Percentiles rank a stretch among this genome's conserved stretches.
Conservation (phyloP, 2,329 filamentous ascomycete genomes). For the Trematosphaeria pertusa region DNA sequence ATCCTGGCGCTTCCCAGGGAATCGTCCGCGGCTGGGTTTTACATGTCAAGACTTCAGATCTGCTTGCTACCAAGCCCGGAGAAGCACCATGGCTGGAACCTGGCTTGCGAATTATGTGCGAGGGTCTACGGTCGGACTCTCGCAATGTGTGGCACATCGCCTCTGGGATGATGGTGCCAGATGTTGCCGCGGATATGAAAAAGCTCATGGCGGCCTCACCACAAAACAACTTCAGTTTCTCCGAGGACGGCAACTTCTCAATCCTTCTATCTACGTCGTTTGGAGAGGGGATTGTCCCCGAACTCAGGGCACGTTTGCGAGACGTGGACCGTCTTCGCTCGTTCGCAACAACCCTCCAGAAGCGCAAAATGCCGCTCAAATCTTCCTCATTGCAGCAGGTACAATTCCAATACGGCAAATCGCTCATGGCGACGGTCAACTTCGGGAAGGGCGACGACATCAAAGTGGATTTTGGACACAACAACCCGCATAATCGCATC, state of each 20-base stretch:
- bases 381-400: constrained; percentile 65
- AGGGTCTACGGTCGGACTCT: constrained; percentile 35
- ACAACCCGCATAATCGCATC: constrained; percentile 72
- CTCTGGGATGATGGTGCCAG: constrained; percentile 46
- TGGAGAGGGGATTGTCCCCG: constrained; percentile 64
- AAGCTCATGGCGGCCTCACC: constrained; percentile 53
- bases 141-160: constrained; percentile 50
- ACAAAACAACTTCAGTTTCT: constrained; percentile 69
- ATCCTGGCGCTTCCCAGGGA: constrained; percentile 5
- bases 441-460: constrained; percentile 59
- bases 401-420: constrained; percentile 69
- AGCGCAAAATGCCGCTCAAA: constrained; percentile 63
- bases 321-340: constrained; percentile 74
- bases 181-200: constrained; percentile 43
- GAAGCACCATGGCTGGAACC: constrained; percentile 39
- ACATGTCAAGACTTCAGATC: constrained; percentile 35
- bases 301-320: constrained; percentile 67
- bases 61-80: constrained; percentile 27
- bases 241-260: constrained; percentile 67
- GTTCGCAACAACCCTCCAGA: constrained; percentile 71
- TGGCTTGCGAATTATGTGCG: constrained; percentile 37
- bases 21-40: constrained; percentile 37
- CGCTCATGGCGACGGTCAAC: constrained; percentile 65
- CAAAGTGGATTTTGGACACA: constrained; percentile 64
- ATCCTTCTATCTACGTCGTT: constrained; percentile 66